These are phyloP conservation scores for Detonula confervacea DNA, from an alignment of 352 stramenopile genomes.

Conservation along the genomic window DNA sequence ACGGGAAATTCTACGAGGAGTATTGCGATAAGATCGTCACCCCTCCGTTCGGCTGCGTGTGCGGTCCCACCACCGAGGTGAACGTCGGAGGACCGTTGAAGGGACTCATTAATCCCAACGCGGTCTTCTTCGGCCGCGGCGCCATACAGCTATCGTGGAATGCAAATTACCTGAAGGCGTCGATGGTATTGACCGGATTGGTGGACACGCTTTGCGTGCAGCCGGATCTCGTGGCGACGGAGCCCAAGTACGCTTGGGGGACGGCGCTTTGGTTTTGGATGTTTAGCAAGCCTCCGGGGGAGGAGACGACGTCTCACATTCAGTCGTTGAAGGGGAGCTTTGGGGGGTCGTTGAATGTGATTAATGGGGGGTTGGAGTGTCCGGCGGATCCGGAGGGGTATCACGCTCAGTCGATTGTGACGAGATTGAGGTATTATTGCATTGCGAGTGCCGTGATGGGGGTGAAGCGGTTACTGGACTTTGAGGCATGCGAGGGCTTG, in stretches of 20 bases:
- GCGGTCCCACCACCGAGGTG: constrained; percentile 41
- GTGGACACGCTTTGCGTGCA: constrained; percentile 42
- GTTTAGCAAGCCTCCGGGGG: constrained; percentile 24
- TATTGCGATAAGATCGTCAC: constrained; percentile 59
- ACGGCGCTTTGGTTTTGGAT: constrained; percentile 59
- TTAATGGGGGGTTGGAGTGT: constrained; percentile 55
- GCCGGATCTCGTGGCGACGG: constrained; percentile 49
- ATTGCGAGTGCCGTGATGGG: constrained; percentile 40
- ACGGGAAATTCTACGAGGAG: constrained; percentile 46
- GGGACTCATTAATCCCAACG: constrained; percentile 50
- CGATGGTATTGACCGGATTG: constrained; percentile 34
- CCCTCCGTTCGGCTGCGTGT: constrained; percentile 51
- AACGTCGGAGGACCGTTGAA: constrained; percentile 3
- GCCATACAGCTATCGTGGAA: constrained; percentile 55
- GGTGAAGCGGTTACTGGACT: constrained; percentile 34
- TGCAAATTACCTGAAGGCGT: constrained; percentile 47
- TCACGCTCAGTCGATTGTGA: constrained; percentile 51
- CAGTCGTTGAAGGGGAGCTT: constrained; percentile 50
- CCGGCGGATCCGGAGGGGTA: constrained; percentile 36
- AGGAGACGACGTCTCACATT: constrained; percentile 44
- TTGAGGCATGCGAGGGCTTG: constrained; percentile 44
- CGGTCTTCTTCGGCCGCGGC: constrained; percentile 45
- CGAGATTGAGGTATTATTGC: constrained; percentile 46
- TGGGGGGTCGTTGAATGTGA: constrained; percentile 49
- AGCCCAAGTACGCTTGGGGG: constrained; percentile 50